These are phyloP conservation scores for Apiospora kogelbergensis DNA, from an alignment of 2,329 filamentous ascomycete genomes.

Conservation along the genomic window DNA sequence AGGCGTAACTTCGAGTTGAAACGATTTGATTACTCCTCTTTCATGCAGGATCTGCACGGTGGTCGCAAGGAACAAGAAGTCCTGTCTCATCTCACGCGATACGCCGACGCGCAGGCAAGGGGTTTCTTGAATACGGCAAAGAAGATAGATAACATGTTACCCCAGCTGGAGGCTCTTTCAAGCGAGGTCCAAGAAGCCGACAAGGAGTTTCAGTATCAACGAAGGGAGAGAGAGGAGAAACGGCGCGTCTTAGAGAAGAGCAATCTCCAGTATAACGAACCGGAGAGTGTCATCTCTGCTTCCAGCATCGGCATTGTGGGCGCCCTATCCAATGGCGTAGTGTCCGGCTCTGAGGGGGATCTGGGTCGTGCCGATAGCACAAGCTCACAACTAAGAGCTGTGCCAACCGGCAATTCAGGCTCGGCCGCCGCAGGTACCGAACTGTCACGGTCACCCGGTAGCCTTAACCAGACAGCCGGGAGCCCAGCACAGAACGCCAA, in stretches of 20 bases:
- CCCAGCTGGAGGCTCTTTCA: constrained; percentile 85
- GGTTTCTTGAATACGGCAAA: constrained; percentile 81
- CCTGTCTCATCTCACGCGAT: constrained; percentile 89
- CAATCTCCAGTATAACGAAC: constrained; percentile 70
- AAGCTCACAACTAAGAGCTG: constrained; percentile 62
- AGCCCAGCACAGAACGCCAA: constrained; percentile 57
- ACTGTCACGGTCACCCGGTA: constrained; percentile 58
- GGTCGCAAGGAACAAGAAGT: constrained; percentile 99
- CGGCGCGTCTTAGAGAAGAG: constrained; percentile 86
- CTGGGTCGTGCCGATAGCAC: constrained; percentile 74
- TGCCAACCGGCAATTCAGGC: constrained; percentile 45
- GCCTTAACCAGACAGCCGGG: constrained; percentile 43
- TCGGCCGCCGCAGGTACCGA: constrained; percentile 37
- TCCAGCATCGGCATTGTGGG: constrained; percentile 31
- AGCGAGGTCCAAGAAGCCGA: constrained; percentile 90
- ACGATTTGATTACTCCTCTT: constrained; percentile 97
- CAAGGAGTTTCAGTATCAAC: constrained; percentile 94
- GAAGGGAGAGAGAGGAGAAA: constrained; percentile 95
- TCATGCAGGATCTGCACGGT: constrained; percentile 98
- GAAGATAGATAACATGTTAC: constrained; percentile 82
- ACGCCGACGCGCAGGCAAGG: constrained; percentile 85
- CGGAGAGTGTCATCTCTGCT: constrained; percentile 55
- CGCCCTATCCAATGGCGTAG: constrained; percentile 43
- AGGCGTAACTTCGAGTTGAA: constrained; percentile 94
- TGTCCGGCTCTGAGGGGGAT: constrained; percentile 64